Evolutionary conservation across 306 rosid species (phyloP).

Genomic region (Lagenaria siceraria): DNA sequence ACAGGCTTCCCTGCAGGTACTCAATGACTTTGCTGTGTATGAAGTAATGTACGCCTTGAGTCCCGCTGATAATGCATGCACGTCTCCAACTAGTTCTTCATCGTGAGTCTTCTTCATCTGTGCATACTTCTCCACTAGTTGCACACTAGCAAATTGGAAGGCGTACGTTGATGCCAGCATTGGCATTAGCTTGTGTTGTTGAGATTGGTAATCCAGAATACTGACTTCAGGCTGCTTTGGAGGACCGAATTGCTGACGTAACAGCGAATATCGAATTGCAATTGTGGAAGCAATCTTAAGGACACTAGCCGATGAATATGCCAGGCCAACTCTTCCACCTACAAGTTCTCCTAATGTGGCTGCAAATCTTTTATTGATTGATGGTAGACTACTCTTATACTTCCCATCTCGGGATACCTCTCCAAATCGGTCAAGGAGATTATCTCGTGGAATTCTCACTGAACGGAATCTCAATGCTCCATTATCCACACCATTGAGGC

Average conservation of each 20-base stretch:
- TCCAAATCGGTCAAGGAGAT: conserved; percentile 89
- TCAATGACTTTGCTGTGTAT: conserved; percentile 85
- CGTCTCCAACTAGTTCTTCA: conserved; percentile 71
- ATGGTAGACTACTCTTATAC: conserved; percentile 67
- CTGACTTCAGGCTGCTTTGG: conserved; percentile 80
- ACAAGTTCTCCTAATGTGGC: conserved; percentile 94
- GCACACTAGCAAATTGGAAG: conserved; percentile 59
- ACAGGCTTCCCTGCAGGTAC: conserved; percentile 91
- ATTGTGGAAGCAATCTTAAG: conserved; percentile 71
- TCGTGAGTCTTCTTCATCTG: conserved; percentile 76
- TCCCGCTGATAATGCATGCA: conserved; percentile 87
- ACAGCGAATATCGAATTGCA: conserved; percentile 74
- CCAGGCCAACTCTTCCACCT: conserved; percentile 96
- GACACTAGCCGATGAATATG: conserved; percentile 84
- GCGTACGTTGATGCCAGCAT: conserved; percentile 96
- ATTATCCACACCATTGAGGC: conserved; percentile 92
- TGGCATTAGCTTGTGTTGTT: conserved; percentile 96
- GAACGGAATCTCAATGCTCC: conserved; percentile 82
- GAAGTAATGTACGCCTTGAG: conserved; percentile 82
- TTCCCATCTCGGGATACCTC: conserved; percentile 91
- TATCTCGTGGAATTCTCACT: conserved; percentile 88
- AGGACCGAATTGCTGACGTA: conserved; percentile 97
- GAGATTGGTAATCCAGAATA: conserved; percentile 94
- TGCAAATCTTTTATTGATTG: conserved; percentile 76
- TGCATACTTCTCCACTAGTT: conserved; percentile 63